Evolutionary conservation across 139 green algal genomes (phyloP), one percentile per base, ranked within the genome.

Genomic region (Tetradesmus obliquus): DNA sequence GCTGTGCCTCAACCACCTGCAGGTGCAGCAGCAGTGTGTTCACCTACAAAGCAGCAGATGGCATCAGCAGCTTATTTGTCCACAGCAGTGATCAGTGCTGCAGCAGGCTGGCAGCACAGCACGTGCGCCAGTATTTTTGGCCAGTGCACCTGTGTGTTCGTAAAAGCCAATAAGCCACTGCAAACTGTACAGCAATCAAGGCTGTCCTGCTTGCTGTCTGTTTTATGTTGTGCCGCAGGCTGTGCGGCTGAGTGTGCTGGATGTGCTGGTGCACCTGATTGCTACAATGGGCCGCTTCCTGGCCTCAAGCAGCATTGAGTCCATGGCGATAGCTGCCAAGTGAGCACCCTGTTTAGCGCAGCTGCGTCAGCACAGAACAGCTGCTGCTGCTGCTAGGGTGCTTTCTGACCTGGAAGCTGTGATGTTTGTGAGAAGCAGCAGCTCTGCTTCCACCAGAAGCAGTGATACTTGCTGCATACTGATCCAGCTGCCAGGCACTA

Each of bases 261-360:
- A 98, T 79, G 89, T 93, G 24, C 90, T 98, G 82, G 93, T 93
- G 8, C 82, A 95, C 45, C 93, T 98, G 24, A 92, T 90, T n/a
- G 53, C 83, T 6, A 87, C 58, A 1, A 93, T 97, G 51, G 96
- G 96, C 17, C 93, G 93, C 57, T 94, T 81, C 55, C 89, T 98
- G 19, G 93, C 93, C 0, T 95, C 94, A 53, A 92, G 92, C 22
- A 90, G 94, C 45, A 80, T 92, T 2, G 94, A 97, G 58, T 94
- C 92, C 8, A 83, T 96, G 79, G 87, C 86, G 22, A 92, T 97
- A 12, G 94, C 94, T 19, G 90, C 91, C 62, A 97, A 96, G 90
- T 95, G 60, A 24, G 80, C 10, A 76, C 66, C 17, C 15, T 6
- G 17, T 24, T 17, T 24, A 7, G 66, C 15, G 5, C 3, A 76